Conservation (phyloP, 352 stramenopile genomes). For the Phytophthora cactorum region DNA sequence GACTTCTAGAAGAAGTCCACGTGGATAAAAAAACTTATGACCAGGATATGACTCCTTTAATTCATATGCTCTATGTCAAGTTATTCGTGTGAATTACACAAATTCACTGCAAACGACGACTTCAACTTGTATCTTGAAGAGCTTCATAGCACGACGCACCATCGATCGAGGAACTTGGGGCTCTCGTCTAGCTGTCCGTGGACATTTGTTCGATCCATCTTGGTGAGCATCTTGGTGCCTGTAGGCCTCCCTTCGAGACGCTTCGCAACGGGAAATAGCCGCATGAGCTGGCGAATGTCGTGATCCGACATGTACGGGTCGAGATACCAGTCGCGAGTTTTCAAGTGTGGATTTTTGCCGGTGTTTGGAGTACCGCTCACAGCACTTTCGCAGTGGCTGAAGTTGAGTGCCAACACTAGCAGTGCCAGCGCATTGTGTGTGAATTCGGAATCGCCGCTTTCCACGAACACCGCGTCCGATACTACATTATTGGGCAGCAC, state of each 20-base stretch:
- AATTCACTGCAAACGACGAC: background rate
- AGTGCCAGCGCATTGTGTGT: slow-evolving; percentile 55
- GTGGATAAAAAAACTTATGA: slow-evolving; percentile 30
- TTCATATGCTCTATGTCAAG: slow-evolving; percentile 6
- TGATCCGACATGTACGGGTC: slow-evolving; percentile 81
- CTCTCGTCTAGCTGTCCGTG: slow-evolving; percentile 65
- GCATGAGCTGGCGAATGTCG: slow-evolving; percentile 62
- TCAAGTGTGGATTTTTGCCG: slow-evolving; percentile 20
- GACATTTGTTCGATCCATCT: slow-evolving; percentile 58
- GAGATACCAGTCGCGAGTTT: slow-evolving; percentile 63
- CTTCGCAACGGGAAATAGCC: slow-evolving; percentile 42
- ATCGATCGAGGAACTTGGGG: slow-evolving; percentile 66
- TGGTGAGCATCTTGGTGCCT: slow-evolving; percentile 48
- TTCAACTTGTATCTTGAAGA: slow-evolving; percentile 7
- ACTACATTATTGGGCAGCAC: slow-evolving; percentile 38
- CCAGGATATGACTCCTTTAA: slow-evolving; percentile 13
- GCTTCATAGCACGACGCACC: slow-evolving; percentile 74
- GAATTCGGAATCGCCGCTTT: slow-evolving; percentile 67
- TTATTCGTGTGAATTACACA: slow-evolving; percentile 4
- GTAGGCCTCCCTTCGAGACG: slow-evolving; percentile 60
- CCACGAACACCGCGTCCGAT: slow-evolving; percentile 75
- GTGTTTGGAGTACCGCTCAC: slow-evolving; percentile 4
- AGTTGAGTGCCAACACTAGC: slow-evolving; percentile 66
- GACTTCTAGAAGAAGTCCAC: slow-evolving; percentile 24
- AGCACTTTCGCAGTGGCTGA: slow-evolving; percentile 49